Evolutionary conservation across 768 basidiomycete species (phyloP).

Genomic region (Chiua virens): DNA sequence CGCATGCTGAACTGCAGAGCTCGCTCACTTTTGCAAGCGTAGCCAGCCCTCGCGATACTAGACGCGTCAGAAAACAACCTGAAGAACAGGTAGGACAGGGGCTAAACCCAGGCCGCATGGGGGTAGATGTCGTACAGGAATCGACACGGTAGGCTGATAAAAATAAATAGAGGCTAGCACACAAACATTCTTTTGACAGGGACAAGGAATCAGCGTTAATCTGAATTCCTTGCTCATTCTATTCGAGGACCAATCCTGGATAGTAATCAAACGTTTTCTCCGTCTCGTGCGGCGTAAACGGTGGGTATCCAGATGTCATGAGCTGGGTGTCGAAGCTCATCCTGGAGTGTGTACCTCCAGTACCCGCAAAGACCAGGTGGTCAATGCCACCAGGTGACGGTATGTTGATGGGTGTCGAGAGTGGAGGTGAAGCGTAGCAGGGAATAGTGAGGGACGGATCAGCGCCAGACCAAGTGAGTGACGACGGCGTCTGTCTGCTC

Average conservation of each 20-base stretch:
- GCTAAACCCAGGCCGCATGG: neutral
- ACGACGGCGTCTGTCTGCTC: constrained; percentile 17
- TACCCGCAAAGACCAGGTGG: constrained; percentile 55
- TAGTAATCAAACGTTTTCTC: constrained; percentile 33
- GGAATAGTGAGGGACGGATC: constrained; percentile 17
- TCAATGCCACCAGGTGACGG: constrained; percentile 36
- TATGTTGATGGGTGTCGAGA: constrained; percentile 38
- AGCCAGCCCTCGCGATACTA: neutral
- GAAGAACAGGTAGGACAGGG: neutral
- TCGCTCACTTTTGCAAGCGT: constrained; percentile 7
- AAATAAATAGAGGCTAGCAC: constrained; percentile 2
- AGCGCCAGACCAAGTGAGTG: constrained; percentile 24
- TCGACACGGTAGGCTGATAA: constrained; percentile 13
- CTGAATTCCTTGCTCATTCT: constrained; percentile 5
- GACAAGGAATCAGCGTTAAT: neutral
- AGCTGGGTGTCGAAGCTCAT: constrained; percentile 22
- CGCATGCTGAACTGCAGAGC: constrained; percentile 6
- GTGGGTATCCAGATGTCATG: constrained; percentile 28
- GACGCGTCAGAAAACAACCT: no score
- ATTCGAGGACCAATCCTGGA: constrained; percentile 25
- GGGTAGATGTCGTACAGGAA: constrained; percentile 19
- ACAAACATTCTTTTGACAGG: neutral
- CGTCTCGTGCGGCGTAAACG: constrained; percentile 28
- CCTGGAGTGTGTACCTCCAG: constrained; percentile 38
- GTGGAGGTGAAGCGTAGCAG: constrained; percentile 32